phyloP scores from a whole-genome alignment of 208 protist species.

The Borovskyia barvae region DNA sequence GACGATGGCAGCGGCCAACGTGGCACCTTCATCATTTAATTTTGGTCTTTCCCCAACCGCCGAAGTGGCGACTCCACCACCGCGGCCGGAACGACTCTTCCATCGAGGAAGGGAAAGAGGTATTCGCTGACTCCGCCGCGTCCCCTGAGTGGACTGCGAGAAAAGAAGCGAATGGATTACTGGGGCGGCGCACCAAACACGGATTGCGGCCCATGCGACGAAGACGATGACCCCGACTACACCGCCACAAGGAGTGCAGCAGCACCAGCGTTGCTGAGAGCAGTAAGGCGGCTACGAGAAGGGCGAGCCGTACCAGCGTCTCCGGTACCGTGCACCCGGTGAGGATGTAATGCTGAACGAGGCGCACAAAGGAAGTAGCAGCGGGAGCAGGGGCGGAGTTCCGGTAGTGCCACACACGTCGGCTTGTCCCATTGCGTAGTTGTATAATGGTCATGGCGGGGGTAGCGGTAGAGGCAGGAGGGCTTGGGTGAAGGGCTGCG shows the following conservation, averaged over 20 bases:
- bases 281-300: too few species aligned
- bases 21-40: not conserved
- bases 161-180: too few species aligned
- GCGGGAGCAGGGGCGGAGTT: slow-evolving; percentile 23
- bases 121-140: not conserved
- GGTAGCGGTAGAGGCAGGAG: not conserved
- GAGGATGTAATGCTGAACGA: slow-evolving; percentile 29
- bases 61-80: not conserved
- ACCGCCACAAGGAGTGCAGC: too few species aligned
- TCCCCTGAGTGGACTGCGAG: not conserved
- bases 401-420: slow-evolving; percentile 22
- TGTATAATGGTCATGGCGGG: not conserved
- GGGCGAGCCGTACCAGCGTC: too few species aligned
- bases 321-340: slow-evolving; percentile 21
- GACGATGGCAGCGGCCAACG: too few species aligned
- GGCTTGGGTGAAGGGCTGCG: not conserved
- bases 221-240: not conserved
- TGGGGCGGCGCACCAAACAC: too few species aligned
- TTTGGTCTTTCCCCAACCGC: not conserved
- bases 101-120: not conserved
- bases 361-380: slow-evolving; percentile 31
- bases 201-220: too few species aligned
- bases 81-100: not conserved
- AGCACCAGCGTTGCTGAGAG: too few species aligned
- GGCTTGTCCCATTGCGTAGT: slow-evolving; percentile 12